Evolutionary conservation across 148 eudicot species (phyloP).

Genomic region (Vaccinium vitisidaea): DNA sequence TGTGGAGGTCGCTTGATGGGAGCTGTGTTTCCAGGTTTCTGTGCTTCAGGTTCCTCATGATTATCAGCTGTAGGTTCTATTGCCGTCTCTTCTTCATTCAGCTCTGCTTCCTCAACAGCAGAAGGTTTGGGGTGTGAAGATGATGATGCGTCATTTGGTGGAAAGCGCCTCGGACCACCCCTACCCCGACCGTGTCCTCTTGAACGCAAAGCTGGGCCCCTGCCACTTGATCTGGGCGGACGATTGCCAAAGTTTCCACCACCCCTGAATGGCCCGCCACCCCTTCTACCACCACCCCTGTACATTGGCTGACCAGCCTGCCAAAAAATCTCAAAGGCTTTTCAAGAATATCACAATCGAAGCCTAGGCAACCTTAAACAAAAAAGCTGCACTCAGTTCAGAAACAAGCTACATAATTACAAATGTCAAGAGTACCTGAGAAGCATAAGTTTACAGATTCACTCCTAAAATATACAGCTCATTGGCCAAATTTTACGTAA

Average conservation of each 20-base stretch:
- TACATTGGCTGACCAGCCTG: conserved; percentile 24
- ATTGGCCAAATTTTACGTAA: background rate
- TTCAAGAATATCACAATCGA: background rate
- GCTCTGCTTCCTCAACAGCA: background rate
- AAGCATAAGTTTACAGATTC: conserved; percentile 1
- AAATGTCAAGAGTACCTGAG: background rate
- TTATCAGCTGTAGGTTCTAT: conserved; percentile 17
- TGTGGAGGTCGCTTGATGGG: conserved; percentile 23
- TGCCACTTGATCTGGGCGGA: conserved; percentile 16
- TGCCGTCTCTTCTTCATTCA: conserved; percentile 5
- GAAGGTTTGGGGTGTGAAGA: conserved; percentile 25
- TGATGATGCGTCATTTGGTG: conserved; percentile 21
- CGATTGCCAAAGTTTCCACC: conserved; percentile 24
- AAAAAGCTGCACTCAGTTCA: background rate
- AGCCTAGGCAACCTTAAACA: background rate
- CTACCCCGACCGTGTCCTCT: conserved; percentile 31
- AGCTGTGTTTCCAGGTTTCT: conserved; percentile 17
- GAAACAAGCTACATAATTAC: background rate
- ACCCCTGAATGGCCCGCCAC: conserved; percentile 21
- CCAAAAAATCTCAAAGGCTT: conserved; percentile 13
- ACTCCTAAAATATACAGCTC: background rate
- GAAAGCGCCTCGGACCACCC: conserved; percentile 9
- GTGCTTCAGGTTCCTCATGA: conserved; percentile 6
- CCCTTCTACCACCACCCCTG: conserved; percentile 35
- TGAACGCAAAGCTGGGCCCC: conserved; percentile 20